Percentiles rank a stretch among this genome's conserved stretches.
phyloP scores from a whole-genome alignment of 139 green algal species.

The Picochlorum sp. region DNA sequence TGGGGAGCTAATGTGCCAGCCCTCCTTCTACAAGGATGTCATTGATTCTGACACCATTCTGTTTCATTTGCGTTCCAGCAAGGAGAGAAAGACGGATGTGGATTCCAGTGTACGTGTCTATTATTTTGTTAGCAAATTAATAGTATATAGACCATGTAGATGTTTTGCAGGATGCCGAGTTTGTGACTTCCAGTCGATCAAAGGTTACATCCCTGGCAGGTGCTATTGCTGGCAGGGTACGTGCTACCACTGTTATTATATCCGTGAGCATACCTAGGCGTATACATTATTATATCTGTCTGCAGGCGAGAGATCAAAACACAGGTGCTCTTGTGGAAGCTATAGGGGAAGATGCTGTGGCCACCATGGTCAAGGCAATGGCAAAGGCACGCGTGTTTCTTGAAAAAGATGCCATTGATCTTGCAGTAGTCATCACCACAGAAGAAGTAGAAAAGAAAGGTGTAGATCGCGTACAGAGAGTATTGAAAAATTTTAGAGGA shows the following conservation, averaged over 20 bases:
- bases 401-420: constrained; percentile 30
- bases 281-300: too few relatives aligned
- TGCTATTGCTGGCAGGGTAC: constrained; percentile 18
- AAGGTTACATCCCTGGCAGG: constrained; percentile 24
- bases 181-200: constrained; percentile 20
- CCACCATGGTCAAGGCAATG: constrained; percentile 24
- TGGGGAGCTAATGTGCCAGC: too few relatives aligned
- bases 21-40: too few relatives aligned
- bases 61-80: too few relatives aligned
- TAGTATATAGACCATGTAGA: background rate
- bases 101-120: background rate
- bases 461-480: constrained; percentile 9
- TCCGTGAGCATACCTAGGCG: too few relatives aligned
- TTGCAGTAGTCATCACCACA: constrained; percentile 14
- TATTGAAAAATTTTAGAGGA: background rate
- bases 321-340: constrained; percentile 7
- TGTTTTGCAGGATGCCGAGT: constrained; percentile 11
- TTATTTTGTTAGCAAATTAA: too few relatives aligned
- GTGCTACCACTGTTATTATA: background rate
- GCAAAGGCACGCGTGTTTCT: constrained; percentile 27
- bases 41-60: too few relatives aligned
- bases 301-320: too few relatives aligned
- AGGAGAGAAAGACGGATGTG: too few relatives aligned
- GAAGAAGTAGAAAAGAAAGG: constrained; percentile 33
- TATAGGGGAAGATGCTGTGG: constrained; percentile 30